Evolutionary conservation across 2,329 filamentous ascomycete genomes (phyloP).

Genomic region (Penicillium fuscoglaucum): DNA sequence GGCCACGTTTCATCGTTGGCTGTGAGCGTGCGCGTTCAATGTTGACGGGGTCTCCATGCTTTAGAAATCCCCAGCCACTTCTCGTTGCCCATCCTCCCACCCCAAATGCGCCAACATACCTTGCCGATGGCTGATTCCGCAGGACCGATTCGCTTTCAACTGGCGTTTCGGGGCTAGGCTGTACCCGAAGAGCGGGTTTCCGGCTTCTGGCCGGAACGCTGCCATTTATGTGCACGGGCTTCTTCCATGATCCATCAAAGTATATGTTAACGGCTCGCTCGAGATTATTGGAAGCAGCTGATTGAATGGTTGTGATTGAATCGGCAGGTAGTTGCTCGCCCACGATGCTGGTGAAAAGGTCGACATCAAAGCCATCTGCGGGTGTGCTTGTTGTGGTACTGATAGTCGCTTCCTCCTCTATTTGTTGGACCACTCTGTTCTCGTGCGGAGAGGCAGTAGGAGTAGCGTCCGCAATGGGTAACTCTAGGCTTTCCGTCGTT

Average conservation of each 20-base stretch:
- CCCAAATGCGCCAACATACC: constrained; percentile 91
- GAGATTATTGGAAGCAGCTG: constrained; percentile 53
- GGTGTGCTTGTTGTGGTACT: not conserved
- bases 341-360: constrained; percentile 59
- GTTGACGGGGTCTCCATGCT: constrained; percentile 76
- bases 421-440: not conserved
- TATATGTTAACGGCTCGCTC: constrained; percentile 65
- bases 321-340: constrained; percentile 51
- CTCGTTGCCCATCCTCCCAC: constrained; percentile 89
- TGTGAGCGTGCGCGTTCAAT: constrained; percentile 85
- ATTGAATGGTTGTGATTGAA: constrained; percentile 51
- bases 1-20: constrained; percentile 52
- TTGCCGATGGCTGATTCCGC: constrained; percentile 48
- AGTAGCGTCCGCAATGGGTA: not conserved
- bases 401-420: not conserved
- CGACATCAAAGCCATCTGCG: constrained; percentile 53
- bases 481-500: not conserved
- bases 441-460: not conserved
- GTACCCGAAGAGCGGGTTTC: constrained; percentile 6
- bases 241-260: constrained; percentile 63
- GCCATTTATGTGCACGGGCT: constrained; percentile 15
- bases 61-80: constrained; percentile 73
- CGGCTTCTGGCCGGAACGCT: constrained; percentile 12
- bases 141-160: constrained; percentile 16
- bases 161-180: not conserved